phyloP scores from a whole-genome alignment of 192 early-diverging fungal species.

The Coemansia sp. region DNA sequence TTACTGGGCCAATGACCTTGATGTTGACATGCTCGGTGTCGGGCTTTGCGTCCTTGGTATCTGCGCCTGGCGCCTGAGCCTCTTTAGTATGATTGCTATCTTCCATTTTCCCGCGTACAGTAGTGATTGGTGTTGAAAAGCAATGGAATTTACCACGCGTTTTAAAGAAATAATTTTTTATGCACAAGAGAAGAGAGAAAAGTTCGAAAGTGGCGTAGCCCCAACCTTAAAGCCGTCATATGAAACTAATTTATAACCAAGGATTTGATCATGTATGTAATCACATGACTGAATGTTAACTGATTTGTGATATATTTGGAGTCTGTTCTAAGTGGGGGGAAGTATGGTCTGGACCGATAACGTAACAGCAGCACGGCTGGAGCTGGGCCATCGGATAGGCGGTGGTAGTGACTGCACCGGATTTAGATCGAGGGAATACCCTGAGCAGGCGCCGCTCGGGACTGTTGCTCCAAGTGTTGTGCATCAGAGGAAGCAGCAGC shows the following conservation, averaged over 20 bases:
- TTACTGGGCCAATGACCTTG: constrained; percentile 86
- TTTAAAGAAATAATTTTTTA: background rate
- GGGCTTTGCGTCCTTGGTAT: constrained; percentile 58
- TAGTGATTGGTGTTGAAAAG: background rate
- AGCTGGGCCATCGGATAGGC: background rate
- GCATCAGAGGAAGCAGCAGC: background rate
- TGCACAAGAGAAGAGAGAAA: background rate
- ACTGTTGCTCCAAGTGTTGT: background rate
- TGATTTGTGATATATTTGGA: background rate
- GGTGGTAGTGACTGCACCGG: background rate
- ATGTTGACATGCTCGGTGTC: constrained; percentile 87
- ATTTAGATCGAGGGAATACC: constrained; percentile 1
- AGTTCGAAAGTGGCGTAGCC: background rate
- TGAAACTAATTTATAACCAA: no score
- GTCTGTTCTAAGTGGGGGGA: constrained; percentile 3
- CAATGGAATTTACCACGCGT: background rate
- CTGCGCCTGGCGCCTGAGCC: constrained; percentile 15
- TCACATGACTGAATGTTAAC: background rate
- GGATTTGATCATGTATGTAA: background rate
- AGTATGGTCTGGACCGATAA: background rate
- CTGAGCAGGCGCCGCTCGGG: constrained; percentile 3
- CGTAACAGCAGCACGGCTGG: background rate
- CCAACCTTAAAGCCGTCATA: background rate
- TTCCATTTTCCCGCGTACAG: background rate
- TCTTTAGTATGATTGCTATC: constrained; percentile 6